phyloP scores from a whole-genome alignment of 73 alveolate species.

The Paraurostyla sp. region DNA sequence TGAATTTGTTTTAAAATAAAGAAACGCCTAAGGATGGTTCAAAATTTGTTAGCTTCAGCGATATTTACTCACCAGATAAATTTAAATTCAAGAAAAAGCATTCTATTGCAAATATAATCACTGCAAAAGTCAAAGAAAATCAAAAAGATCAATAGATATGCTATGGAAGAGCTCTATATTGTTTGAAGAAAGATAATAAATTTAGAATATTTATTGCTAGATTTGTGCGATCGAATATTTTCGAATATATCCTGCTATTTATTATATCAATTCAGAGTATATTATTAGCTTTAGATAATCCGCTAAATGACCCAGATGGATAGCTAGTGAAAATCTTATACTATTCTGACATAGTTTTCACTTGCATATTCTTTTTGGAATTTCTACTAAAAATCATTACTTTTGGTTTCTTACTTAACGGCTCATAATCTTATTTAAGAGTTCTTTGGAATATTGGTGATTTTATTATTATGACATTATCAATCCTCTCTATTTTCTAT shows the following conservation, averaged over 20 bases:
- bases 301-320: conserved; percentile 64
- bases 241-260: conserved; percentile 49
- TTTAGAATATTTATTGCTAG: neutral
- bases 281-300: conserved; percentile 72
- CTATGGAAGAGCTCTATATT: conserved; percentile 48
- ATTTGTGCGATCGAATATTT: neutral
- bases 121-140: neutral
- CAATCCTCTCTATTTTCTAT: conserved; percentile 62
- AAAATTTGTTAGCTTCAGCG: too few species aligned
- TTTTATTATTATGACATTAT: conserved; percentile 67
- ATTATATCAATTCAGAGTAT: conserved; percentile 63
- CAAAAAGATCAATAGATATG: neutral
- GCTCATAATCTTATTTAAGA: conserved; percentile 68
- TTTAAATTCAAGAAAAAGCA: neutral
- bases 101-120: conserved; percentile 33
- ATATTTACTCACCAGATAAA: too few species aligned
- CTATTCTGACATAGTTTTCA: conserved; percentile 61
- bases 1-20: too few species aligned
- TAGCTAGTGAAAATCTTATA: neutral
- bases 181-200: neutral
- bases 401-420: conserved; percentile 67
- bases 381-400: conserved; percentile 64
- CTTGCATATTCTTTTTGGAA: conserved; percentile 68
- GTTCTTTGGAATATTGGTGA: conserved; percentile 70
- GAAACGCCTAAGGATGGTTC: too few species aligned